Conservation (phyloP, 768 basidiomycete genomes). For the Podaxis sp. region DNA sequence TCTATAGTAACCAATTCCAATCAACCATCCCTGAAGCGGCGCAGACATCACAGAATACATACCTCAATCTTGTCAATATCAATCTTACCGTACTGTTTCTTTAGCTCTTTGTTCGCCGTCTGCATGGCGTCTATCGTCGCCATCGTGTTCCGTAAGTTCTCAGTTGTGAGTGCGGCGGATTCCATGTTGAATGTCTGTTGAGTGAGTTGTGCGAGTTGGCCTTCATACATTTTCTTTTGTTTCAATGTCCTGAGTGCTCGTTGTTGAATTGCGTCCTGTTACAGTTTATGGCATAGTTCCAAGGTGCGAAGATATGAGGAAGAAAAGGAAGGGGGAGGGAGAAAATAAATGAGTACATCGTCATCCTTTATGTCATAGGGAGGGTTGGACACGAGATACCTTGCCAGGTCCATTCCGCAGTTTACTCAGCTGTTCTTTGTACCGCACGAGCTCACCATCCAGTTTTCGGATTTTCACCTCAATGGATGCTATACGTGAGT, state of each 20-base stretch:
- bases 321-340: background rate
- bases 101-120: constrained; percentile 92
- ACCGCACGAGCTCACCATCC: constrained; percentile 86
- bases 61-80: constrained; percentile 99
- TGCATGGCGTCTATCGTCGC: constrained; percentile 98
- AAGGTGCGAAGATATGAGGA: no score
- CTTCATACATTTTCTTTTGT: constrained; percentile 96
- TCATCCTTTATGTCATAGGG: background rate
- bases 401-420: constrained; percentile 93
- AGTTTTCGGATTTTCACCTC: constrained; percentile 98
- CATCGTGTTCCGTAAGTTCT: constrained; percentile 98
- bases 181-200: constrained; percentile 99
- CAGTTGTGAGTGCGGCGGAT: constrained; percentile 91
- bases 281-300: background rate
- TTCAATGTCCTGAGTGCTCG: constrained; percentile 91
- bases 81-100: constrained; percentile 96
- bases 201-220: constrained; percentile 83
- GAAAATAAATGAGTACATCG: background rate
- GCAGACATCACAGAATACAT: constrained; percentile 19
- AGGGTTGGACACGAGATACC: constrained; percentile 41
- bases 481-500: constrained; percentile 79
- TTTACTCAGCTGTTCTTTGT: constrained; percentile 96
- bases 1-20: constrained; percentile 41
- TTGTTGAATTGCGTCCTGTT: constrained; percentile 86
- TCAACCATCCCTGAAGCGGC: background rate